These are phyloP conservation scores for Nothophaeocryptopus gaeumannii DNA, from an alignment of 2,329 filamentous ascomycete species.

Conservation along the genomic window DNA sequence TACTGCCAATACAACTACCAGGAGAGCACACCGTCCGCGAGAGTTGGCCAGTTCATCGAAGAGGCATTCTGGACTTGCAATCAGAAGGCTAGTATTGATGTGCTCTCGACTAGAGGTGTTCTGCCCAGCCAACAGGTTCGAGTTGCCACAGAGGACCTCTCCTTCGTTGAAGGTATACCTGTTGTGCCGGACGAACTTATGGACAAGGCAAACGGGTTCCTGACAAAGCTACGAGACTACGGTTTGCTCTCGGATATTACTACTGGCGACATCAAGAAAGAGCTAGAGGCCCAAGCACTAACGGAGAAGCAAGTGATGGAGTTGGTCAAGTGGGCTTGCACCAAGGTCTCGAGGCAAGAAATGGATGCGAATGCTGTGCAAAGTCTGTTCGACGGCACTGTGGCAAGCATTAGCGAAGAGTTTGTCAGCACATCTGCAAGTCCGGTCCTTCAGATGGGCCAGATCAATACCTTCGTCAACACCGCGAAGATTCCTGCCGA, in stretches of 20 bases:
- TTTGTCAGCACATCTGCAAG: conserved; percentile 56
- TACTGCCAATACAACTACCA: conserved; percentile 83
- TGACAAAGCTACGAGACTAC: conserved; percentile 76
- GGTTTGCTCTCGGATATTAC: conserved; percentile 86
- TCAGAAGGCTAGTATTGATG: conserved; percentile 75
- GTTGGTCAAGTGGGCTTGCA: conserved; percentile 80
- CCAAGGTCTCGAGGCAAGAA: conserved; percentile 67
- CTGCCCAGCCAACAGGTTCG: conserved; percentile 81
- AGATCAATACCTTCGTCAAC: conserved; percentile 72
- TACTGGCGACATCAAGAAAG: conserved; percentile 77
- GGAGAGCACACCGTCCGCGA: conserved; percentile 82
- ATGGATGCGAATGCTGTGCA: conserved; percentile 67
- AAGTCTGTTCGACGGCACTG: conserved; percentile 72
- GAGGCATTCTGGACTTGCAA: conserved; percentile 96
- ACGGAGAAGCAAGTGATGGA: conserved; percentile 73
- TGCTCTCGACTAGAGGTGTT: conserved; percentile 84
- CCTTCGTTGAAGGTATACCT: conserved; percentile 85
- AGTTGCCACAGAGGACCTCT: conserved; percentile 65
- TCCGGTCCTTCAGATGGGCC: conserved; percentile 72
- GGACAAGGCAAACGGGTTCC: conserved; percentile 65
- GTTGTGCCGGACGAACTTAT: conserved; percentile 76
- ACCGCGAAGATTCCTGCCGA: conserved; percentile 76
- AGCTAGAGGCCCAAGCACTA: conserved; percentile 78
- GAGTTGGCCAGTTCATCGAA: conserved; percentile 83
- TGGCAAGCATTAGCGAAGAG: conserved; percentile 61